Conservation (phyloP, 495 filamentous ascomycete genomes). For the Chaetomium fimeti region DNA sequence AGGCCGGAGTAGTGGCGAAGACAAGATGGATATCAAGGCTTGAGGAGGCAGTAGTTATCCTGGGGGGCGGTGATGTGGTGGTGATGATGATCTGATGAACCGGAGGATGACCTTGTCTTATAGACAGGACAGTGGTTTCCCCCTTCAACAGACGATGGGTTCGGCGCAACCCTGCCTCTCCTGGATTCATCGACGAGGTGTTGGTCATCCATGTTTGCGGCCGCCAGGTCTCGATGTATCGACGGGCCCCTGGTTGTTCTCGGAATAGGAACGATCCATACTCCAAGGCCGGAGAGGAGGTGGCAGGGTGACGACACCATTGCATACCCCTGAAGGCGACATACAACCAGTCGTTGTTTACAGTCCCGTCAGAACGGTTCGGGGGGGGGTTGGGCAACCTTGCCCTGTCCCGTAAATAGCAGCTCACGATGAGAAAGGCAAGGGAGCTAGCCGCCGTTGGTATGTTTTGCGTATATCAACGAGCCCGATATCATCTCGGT, state of each 20-base stretch:
- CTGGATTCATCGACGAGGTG: background rate
- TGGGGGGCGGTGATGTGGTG: background rate
- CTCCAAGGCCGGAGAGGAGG: background rate
- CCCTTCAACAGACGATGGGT: too few relatives aligned
- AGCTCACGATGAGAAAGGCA: background rate
- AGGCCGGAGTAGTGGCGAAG: background rate
- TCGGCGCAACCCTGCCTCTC: background rate
- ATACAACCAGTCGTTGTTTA: background rate
- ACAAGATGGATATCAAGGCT: background rate
- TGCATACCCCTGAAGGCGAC: constrained; percentile 5
- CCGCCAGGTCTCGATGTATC: background rate
- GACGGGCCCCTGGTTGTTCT: background rate
- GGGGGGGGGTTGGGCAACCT: background rate
- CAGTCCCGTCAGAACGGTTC: background rate
- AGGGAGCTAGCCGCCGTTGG: background rate
- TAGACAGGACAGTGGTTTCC: background rate
- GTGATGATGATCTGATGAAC: background rate
- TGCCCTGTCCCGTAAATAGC: constrained; percentile 15
- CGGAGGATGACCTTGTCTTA: background rate
- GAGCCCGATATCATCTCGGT: background rate
- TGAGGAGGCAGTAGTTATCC: background rate
- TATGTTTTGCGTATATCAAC: background rate
- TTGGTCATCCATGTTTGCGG: background rate
- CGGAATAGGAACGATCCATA: constrained; percentile 2
- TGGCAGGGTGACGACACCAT: background rate